Conservation (phyloP, 2,329 filamentous ascomycete genomes). For the Lachnellula cervina region DNA sequence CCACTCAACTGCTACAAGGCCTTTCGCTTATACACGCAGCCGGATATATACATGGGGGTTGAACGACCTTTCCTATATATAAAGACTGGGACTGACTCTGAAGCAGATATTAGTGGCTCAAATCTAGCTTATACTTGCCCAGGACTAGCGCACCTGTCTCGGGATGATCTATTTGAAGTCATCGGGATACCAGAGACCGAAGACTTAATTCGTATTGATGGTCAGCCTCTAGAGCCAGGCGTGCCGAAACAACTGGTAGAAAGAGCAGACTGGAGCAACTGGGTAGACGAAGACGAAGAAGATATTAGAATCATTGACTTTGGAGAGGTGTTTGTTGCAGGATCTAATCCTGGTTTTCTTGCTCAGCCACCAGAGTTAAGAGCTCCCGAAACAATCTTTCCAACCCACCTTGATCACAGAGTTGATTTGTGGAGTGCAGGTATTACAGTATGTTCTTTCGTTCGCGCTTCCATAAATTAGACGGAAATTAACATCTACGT, state of each 20-base stretch:
- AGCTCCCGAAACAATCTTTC: conserved; percentile 27
- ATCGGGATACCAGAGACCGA: neutral
- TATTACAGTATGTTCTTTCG: conserved; percentile 7
- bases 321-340: conserved; percentile 19
- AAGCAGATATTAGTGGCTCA: neutral
- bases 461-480: too few relatives aligned
- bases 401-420: conserved; percentile 20
- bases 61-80: neutral
- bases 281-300: conserved; percentile 26
- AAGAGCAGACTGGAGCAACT: conserved; percentile 15
- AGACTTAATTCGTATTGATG: conserved; percentile 5
- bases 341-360: conserved; percentile 12
- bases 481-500: too few relatives aligned
- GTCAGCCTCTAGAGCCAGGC: conserved; percentile 3
- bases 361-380: conserved; percentile 19
- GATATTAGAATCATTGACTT: conserved; percentile 28
- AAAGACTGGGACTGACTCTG: neutral
- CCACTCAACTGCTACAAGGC: conserved; percentile 28
- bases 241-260: conserved; percentile 19
- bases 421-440: conserved; percentile 26
- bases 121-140: neutral
- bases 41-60: conserved; percentile 31
- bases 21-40: conserved; percentile 28
- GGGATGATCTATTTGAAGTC: neutral
- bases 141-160: neutral